These are phyloP conservation scores for Chlamydomonas asymmetrica DNA, from an alignment of 139 green algal species.

Conservation along the genomic window DNA sequence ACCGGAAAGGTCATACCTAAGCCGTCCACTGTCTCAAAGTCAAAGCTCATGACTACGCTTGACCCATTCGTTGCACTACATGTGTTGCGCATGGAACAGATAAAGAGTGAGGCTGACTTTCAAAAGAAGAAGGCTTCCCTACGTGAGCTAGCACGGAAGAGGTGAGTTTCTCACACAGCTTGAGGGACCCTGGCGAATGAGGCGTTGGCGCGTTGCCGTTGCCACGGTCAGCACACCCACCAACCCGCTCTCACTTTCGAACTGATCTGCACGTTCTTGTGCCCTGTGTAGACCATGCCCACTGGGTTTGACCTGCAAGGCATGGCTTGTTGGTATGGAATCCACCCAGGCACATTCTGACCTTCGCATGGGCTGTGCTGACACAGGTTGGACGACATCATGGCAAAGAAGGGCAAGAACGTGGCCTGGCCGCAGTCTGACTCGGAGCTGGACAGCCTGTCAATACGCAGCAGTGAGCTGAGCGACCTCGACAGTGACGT, in stretches of 20 bases:
- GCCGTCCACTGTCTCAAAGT: neutral
- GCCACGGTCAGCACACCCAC: neutral
- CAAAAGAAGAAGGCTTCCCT: slow-evolving; percentile 40
- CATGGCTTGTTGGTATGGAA: neutral
- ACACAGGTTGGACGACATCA: slow-evolving; percentile 30
- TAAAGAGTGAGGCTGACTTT: slow-evolving; percentile 43
- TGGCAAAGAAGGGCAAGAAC: slow-evolving; percentile 37
- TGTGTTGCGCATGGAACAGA: neutral
- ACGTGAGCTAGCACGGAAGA: slow-evolving; percentile 26
- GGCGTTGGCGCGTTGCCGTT: no score
- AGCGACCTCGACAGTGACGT: slow-evolving; percentile 58
- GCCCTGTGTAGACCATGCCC: neutral
- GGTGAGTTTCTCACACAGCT: neutral
- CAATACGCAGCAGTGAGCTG: slow-evolving; percentile 51
- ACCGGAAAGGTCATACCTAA: neutral
- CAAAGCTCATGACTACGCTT: neutral
- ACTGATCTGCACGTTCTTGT: no score
- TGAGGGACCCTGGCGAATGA: no score
- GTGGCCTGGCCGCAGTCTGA: slow-evolving; percentile 33
- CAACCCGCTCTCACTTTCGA: neutral
- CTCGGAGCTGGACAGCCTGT: slow-evolving; percentile 43
- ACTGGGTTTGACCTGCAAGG: neutral
- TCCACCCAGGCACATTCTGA: neutral
- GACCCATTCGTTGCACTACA: neutral
- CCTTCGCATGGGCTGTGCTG: no score